Conservation (phyloP, 495 filamentous ascomycete genomes). For the Xylaria telfairii region DNA sequence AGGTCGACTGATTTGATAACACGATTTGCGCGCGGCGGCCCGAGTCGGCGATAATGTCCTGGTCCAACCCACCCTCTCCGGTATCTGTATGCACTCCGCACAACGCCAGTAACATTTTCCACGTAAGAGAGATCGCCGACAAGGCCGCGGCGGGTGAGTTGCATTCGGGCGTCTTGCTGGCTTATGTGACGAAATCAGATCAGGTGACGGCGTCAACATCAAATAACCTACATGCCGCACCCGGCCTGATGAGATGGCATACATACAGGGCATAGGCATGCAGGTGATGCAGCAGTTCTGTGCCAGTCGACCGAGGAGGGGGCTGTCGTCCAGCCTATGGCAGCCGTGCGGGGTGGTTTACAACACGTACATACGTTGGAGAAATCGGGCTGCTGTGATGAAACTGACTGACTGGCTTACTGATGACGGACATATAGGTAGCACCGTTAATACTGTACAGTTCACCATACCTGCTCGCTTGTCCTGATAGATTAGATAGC, state of each 20-base stretch:
- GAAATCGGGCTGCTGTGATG: neutral
- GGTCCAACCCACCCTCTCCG: neutral
- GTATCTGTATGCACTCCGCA: neutral
- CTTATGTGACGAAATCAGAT: neutral
- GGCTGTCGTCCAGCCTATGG: neutral
- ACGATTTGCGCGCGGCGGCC: neutral
- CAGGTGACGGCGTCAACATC: constrained; percentile 14
- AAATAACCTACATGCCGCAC: neutral
- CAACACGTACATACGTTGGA: neutral
- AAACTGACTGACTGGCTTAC: neutral
- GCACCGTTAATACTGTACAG: neutral
- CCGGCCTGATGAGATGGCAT: neutral
- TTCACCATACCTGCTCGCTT: neutral
- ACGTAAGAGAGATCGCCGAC: neutral
- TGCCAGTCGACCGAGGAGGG: neutral
- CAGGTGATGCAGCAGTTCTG: neutral
- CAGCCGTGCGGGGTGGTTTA: neutral
- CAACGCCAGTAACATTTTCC: neutral
- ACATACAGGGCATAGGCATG: neutral
- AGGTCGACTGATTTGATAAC: neutral
- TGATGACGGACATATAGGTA: neutral
- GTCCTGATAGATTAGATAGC: neutral
- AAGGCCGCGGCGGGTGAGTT: neutral
- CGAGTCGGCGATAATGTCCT: neutral
- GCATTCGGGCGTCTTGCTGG: neutral